Evolutionary conservation across 768 basidiomycete genomes (phyloP), one percentile per base, ranked within the genome.

Genomic region (Pholiota conissans): DNA sequence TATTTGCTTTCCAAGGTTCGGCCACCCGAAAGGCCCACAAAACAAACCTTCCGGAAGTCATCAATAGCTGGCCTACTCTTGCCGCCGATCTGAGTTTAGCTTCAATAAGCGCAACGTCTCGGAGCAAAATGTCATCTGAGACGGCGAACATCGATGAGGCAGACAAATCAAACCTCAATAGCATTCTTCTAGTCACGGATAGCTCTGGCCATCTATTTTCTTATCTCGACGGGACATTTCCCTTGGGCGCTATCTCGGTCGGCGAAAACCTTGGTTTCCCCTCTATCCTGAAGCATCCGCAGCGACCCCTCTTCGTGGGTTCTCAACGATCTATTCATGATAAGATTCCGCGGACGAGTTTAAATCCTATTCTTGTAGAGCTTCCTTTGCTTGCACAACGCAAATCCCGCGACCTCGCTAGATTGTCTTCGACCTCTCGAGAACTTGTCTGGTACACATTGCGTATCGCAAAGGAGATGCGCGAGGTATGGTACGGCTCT

Each of bases 1-100:
- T 93, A 37, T 93, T 93, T 69, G 87, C 89, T 37, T 91, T 92
- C 67, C 87, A 91, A 72, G 85, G 84, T 35, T 82, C 84, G 9
- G 83, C 85, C 55, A 83, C 81, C 13, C 81, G 78, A 45, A 60
- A 76, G 29, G 68, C 68, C 26, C 70, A 73, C 40, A 79, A 79
- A 63, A 69, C 76, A 22, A 70, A 74, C 5, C 68, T 82, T 18
- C 90, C 90, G n/a, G 72, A 78, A 42, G 71, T 84, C 35, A 88
- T 93, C 52, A 76, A 76, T 20, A 67, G 74, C 28, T 93, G 92
- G 90, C 90, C 92, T 7, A 79, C 81, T 6, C 75, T 93, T 27
- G 77, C 81, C 16, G 65, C 77, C 8, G 82, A 84, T 65, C 78
- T 75, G 34, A 68, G 79, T 14, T 72, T 81, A 27, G 85, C 89